A percentile compares a stretch with the other conserved stretches of the same genome.
phyloP scores from a whole-genome alignment of 2,329 filamentous ascomycete genomes.

The Endoconidiophora laricicola region DNA sequence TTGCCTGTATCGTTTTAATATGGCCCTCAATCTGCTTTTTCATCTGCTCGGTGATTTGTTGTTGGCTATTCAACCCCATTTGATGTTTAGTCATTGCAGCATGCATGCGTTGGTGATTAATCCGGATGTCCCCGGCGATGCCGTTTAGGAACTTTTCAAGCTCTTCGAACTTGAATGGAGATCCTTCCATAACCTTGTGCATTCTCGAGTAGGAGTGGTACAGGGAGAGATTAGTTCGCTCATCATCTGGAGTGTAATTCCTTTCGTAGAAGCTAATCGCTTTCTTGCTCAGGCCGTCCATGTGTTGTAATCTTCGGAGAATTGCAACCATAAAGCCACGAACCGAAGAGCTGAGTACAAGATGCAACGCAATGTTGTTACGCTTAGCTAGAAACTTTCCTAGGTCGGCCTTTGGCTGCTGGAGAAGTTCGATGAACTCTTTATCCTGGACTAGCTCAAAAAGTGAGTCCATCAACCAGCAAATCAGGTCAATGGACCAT shows the following conservation, averaged over 20 bases:
- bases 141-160: conserved; percentile 44
- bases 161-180: conserved; percentile 40
- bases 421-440: conserved; percentile 34
- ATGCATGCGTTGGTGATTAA: conserved; percentile 20
- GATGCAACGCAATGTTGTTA: conserved; percentile 42
- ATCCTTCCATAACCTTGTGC: conserved; percentile 31
- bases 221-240: conserved; percentile 33
- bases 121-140: conserved; percentile 32
- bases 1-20: conserved; percentile 29
- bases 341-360: conserved; percentile 57
- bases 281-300: conserved; percentile 32
- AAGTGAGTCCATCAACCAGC: conserved; percentile 43
- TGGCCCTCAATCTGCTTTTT: conserved; percentile 27
- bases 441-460: conserved; percentile 37
- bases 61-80: not conserved
- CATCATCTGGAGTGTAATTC: conserved; percentile 23
- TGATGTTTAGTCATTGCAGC: conserved; percentile 4
- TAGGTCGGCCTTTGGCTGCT: conserved; percentile 28
- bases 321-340: conserved; percentile 55
- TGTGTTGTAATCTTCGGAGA: conserved; percentile 44
- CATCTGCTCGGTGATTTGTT: conserved; percentile 16
- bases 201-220: conserved; percentile 40
- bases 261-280: conserved; percentile 35
- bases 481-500: conserved; percentile 60
- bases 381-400: conserved; percentile 33